Evolutionary conservation across 73 alveolate genomes (phyloP).

Genomic region (Paramecium pentaurelia): DNA sequence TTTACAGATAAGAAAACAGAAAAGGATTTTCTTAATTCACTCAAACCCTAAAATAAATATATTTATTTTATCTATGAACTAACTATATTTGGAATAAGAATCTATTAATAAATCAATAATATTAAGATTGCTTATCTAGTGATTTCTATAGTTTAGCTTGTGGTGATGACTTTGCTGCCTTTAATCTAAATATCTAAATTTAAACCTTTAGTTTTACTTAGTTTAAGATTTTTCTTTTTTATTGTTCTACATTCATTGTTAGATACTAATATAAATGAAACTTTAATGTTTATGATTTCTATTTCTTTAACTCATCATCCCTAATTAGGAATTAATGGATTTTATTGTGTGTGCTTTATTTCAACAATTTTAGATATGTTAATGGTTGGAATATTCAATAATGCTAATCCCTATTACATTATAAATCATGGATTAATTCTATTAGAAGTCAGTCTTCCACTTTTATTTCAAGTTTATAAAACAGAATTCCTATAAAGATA

Average conservation of each 20-base stretch:
- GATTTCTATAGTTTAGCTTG: neutral
- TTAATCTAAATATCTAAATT: neutral
- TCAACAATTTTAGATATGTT: neutral
- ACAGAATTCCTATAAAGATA: constrained; percentile 6
- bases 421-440: neutral
- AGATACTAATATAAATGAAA: neutral
- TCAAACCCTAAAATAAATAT: neutral
- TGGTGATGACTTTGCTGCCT: neutral
- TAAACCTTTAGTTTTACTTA: neutral
- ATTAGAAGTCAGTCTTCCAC: neutral
- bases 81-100: neutral
- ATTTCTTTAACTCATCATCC: neutral
- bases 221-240: neutral
- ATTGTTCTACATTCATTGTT: neutral
- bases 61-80: neutral
- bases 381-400: neutral
- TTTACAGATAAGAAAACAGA: constrained; percentile 22
- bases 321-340: neutral
- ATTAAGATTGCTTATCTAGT: neutral
- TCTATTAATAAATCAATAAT: neutral
- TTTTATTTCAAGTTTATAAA: neutral
- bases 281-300: neutral
- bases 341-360: neutral
- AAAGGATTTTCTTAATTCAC: neutral
- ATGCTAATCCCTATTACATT: neutral